phyloP scores from a whole-genome alignment of 306 rosid species.

The Cicer bijugum region DNA sequence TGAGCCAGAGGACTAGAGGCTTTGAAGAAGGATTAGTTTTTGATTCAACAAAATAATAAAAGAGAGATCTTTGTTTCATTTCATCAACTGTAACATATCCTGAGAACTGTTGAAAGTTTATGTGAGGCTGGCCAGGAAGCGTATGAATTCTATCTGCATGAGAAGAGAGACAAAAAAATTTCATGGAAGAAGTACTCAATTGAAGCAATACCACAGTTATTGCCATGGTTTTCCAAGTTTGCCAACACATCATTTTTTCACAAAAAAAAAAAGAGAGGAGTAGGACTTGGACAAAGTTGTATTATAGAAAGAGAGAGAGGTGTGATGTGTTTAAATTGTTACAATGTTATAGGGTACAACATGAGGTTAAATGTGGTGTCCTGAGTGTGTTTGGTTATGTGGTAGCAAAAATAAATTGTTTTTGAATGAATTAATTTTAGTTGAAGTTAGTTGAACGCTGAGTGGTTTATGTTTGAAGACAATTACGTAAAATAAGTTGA shows the following conservation, averaged over 20 bases:
- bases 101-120: constrained; percentile 63
- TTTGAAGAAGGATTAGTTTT: constrained; percentile 61
- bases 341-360: neutral
- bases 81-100: constrained; percentile 64
- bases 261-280: constrained; percentile 10
- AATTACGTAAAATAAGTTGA: no score
- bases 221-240: constrained; percentile 41
- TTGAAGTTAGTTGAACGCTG: no score
- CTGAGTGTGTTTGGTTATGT: constrained; percentile 1
- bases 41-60: constrained; percentile 74
- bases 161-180: constrained; percentile 40
- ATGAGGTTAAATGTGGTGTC: constrained; percentile 10
- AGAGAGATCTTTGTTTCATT: constrained; percentile 51
- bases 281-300: no score
- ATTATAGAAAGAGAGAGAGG: neutral
- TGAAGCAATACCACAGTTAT: constrained; percentile 45
- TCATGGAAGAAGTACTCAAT: constrained; percentile 34
- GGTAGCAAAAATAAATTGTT: no score
- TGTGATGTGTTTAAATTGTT: constrained; percentile 30
- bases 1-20: constrained; percentile 83
- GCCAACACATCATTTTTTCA: neutral
- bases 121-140: constrained; percentile 79
- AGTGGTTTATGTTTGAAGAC: no score
- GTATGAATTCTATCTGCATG: constrained; percentile 50
- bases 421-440: no score